These are phyloP conservation scores for Barbarea vulgaris DNA, from an alignment of 345 rosid species.

Conservation along the genomic window DNA sequence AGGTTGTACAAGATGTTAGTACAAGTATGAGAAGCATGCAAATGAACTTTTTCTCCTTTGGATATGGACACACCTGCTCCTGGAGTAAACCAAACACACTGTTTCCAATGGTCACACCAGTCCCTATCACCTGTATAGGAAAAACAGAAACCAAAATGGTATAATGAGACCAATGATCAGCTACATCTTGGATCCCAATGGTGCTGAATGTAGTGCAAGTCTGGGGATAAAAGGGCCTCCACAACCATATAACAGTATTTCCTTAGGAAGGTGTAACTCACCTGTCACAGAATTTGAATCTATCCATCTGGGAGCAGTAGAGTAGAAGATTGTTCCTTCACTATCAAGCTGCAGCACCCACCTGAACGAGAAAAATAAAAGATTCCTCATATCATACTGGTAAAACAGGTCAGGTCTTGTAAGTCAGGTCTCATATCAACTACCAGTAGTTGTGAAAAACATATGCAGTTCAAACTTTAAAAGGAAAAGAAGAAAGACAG, in stretches of 20 bases:
- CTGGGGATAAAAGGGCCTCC: conserved; percentile 4
- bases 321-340: conserved; percentile 80
- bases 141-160: conserved; percentile 3
- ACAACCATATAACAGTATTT: background rate
- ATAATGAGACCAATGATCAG: conserved; percentile 10
- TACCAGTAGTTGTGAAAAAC: background rate
- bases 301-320: conserved; percentile 93
- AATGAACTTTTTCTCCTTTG: conserved; percentile 55
- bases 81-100: conserved; percentile 86
- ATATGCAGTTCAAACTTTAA: background rate
- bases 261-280: conserved; percentile 33
- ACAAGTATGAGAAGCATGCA: conserved; percentile 68
- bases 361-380: conserved; percentile 47
- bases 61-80: conserved; percentile 58
- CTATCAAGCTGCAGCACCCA: conserved; percentile 92
- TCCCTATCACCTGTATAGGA: conserved; percentile 50
- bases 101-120: conserved; percentile 99
- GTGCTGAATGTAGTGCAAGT: background rate
- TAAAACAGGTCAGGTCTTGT: background rate
- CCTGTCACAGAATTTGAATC: conserved; percentile 50
- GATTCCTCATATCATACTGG: conserved; percentile 19
- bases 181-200: background rate
- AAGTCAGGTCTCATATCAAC: too few relatives aligned
- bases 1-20: conserved; percentile 66
- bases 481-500: conserved; percentile 3